Evolutionary conservation across 768 basidiomycete genomes (phyloP).

Genomic region (Trametes cinnabarina): DNA sequence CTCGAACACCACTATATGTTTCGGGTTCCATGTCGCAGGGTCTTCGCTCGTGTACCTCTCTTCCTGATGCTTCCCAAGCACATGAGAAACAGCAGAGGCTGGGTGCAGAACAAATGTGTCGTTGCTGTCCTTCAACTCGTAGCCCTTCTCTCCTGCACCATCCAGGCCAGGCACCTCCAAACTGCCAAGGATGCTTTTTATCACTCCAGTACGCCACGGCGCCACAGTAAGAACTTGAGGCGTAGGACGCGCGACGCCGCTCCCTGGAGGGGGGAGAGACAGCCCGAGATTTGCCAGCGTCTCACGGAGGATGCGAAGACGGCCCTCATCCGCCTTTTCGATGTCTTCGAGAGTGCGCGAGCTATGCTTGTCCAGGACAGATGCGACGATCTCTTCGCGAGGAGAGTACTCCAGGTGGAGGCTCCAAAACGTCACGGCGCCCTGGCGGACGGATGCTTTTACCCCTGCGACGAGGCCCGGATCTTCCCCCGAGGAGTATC

Average conservation of each 20-base stretch:
- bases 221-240: conserved; percentile 31
- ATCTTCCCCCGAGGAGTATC: neutral
- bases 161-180: conserved; percentile 32
- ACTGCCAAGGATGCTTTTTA: conserved; percentile 39
- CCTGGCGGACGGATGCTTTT: conserved; percentile 10
- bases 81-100: conserved; percentile 29
- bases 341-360: conserved; percentile 12
- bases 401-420: conserved; percentile 59
- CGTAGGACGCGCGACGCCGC: conserved; percentile 23
- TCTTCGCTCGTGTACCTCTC: conserved; percentile 25
- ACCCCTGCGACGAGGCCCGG: neutral
- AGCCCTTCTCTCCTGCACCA: conserved; percentile 26
- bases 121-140: conserved; percentile 57
- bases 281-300: conserved; percentile 39
- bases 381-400: conserved; percentile 35
- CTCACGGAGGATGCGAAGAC: conserved; percentile 32
- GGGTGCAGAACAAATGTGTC: conserved; percentile 69
- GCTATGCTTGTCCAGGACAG: neutral
- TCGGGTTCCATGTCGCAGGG: conserved; percentile 42
- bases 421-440: conserved; percentile 48
- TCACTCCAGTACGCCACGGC: conserved; percentile 36
- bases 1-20: conserved; percentile 53
- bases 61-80: conserved; percentile 25
- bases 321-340: conserved; percentile 16
- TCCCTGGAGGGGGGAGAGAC: conserved; percentile 36